A percentile compares a stretch with the other conserved stretches of the same genome.
Conservation (phyloP, 495 filamentous ascomycete genomes). For the Xylaria venustula region DNA sequence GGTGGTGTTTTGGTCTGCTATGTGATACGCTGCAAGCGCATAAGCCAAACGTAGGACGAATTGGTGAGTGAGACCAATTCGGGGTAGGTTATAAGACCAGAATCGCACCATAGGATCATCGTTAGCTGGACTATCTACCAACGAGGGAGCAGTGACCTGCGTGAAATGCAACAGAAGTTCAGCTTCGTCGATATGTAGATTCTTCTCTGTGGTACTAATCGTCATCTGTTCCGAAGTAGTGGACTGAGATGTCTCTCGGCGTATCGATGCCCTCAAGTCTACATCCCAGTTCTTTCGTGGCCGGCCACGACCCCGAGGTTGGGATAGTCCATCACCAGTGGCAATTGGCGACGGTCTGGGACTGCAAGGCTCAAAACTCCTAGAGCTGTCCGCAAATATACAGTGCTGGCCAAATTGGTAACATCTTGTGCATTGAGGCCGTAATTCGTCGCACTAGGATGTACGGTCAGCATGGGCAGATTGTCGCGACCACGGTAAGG, state of each 20-base stretch:
- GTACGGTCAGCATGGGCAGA: background rate
- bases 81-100: background rate
- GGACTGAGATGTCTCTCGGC: background rate
- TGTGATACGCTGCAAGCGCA: background rate
- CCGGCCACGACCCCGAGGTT: background rate
- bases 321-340: background rate
- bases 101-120: background rate
- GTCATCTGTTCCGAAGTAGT: background rate
- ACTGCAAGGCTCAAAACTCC: background rate
- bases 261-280: background rate
- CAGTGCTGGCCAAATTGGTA: background rate
- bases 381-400: background rate
- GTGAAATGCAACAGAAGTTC: slow-evolving; percentile 3
- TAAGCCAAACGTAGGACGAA: background rate
- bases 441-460: background rate
- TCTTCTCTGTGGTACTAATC: too few species aligned
- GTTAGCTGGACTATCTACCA: background rate
- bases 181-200: background rate
- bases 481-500: too few species aligned
- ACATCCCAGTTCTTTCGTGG: background rate
- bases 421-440: background rate
- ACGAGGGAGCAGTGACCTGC: background rate
- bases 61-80: background rate
- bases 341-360: background rate
- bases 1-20: background rate